Evolutionary conservation across 257 asterid species (phyloP), one percentile per base, ranked within the genome.

Genomic region (Misopates orontium): DNA sequence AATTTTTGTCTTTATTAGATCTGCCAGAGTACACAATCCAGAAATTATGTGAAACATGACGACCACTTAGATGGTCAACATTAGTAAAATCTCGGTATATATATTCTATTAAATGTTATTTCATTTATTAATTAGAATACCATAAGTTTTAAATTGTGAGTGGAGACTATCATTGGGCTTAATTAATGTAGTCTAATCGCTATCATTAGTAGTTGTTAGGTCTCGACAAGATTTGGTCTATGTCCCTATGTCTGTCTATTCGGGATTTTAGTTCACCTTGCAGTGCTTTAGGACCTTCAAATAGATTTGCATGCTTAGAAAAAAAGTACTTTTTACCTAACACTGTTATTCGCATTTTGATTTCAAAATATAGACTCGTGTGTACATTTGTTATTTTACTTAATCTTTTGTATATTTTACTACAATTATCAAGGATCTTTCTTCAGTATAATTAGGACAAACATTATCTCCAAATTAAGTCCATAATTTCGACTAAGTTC

Each of bases 141-240:
- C 36, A 28, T 28, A 16, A 20, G 16, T 36, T 53, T 17, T 14
- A 31, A 73, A 67, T 57, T 62, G 64, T 42, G 56, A 68, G 78
- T 67, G 80, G 80, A 67, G 63, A 44, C 63, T 50, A 71, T 75
- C 48, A 75, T 78, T 63, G 68, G 72, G 62, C 75, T 68, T 78
- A 71, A 71, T 71, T 55, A 71, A 41, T 44, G 66, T 47, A 57
- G 80, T 62, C 56, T 56, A 78, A 73, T 78, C 32, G 55, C 44
- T 66, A 78, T 74, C 39, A 78, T 78, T 63, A 62, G 50, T 75
- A 62, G 45, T 56, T 66, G 31, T 54, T 49, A 49, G 76, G 78
- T 77, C 75, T 68, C n/a, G 75, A 68, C 77, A 21, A 53, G 41
- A 23, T 56, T 24, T 50, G 41, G 67, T 54, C 65, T 52, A 5